Conservation (phyloP, 345 rosid species). For the Eutrema heterophyllum region DNA sequence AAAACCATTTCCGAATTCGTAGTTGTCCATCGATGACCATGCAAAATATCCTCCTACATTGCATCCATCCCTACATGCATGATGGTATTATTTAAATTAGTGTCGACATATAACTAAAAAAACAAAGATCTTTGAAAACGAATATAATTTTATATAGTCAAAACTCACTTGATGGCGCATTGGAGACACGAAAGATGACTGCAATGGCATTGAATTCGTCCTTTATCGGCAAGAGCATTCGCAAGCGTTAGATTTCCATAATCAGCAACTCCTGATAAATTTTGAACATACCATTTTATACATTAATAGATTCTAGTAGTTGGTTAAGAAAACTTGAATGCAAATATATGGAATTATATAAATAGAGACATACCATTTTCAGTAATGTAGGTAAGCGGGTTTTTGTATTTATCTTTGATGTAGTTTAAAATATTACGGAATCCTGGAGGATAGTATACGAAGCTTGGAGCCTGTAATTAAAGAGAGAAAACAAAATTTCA, state of each 20-base stretch:
- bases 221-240: slow-evolving; percentile 10
- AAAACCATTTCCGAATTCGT: slow-evolving; percentile 13
- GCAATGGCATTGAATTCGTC: slow-evolving; percentile 7
- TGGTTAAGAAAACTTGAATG: background rate
- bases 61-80: slow-evolving; percentile 3
- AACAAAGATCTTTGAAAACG: no score
- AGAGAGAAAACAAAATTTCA: background rate
- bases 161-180: slow-evolving; percentile 14
- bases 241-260: background rate
- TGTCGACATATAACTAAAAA: background rate
- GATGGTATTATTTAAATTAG: background rate
- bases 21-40: slow-evolving; percentile 21
- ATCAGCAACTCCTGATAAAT: slow-evolving; percentile 10
- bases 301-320: background rate
- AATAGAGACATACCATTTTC: slow-evolving; percentile 5
- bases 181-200: slow-evolving; percentile 22
- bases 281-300: background rate
- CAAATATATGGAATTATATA: no score
- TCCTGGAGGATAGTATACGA: slow-evolving; percentile 16
- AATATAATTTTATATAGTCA: no score
- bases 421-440: slow-evolving; percentile 3
- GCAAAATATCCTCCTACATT: slow-evolving; percentile 20
- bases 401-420: slow-evolving; percentile 4
- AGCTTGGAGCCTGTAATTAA: background rate
- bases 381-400: slow-evolving; percentile 25